Conservation (phyloP, 495 filamentous ascomycete genomes). For the Rhypophila decipiens region DNA sequence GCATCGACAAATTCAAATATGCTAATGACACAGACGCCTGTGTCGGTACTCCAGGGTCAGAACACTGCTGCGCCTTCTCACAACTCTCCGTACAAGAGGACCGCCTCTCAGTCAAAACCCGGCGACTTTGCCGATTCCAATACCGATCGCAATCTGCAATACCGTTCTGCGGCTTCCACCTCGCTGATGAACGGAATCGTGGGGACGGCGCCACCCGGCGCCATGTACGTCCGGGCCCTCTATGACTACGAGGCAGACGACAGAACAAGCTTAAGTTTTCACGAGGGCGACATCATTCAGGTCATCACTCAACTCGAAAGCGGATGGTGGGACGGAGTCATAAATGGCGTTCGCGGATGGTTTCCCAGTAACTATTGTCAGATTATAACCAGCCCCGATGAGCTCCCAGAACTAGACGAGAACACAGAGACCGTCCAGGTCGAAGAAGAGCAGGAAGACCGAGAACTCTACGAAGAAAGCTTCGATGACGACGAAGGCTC, state of each 20-base stretch:
- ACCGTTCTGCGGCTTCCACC: slow-evolving; percentile 14
- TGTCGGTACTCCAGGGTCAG: slow-evolving; percentile 41
- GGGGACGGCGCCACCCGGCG: slow-evolving; percentile 63
- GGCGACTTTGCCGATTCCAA: slow-evolving; percentile 26
- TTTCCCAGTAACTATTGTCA: slow-evolving; percentile 99
- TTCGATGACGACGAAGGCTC: slow-evolving; percentile 27
- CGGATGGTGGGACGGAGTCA: slow-evolving; percentile 98
- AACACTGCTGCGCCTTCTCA: slow-evolving; percentile 28
- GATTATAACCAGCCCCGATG: slow-evolving; percentile 67
- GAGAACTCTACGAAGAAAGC: slow-evolving; percentile 35
- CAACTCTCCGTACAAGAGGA: slow-evolving; percentile 21
- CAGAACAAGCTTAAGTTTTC: slow-evolving; percentile 91
- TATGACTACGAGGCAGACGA: slow-evolving; percentile 98
- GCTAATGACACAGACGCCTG: slow-evolving; percentile 47
- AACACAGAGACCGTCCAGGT: slow-evolving; percentile 64
- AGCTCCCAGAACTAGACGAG: slow-evolving; percentile 48
- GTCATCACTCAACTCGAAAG: slow-evolving; percentile 96
- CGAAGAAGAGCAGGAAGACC: slow-evolving; percentile 60
- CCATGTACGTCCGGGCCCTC: slow-evolving; percentile 88
- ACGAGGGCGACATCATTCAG: slow-evolving; percentile 91
- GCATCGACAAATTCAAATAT: slow-evolving; percentile 31
- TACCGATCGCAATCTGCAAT: slow-evolving; percentile 26
- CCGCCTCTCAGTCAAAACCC: slow-evolving; percentile 18
- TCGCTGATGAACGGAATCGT: slow-evolving; percentile 63
- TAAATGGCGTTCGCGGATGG: slow-evolving; percentile 90